Conservation (phyloP, 148 eudicot genomes). For the Fagopyrum homotropicum region DNA sequence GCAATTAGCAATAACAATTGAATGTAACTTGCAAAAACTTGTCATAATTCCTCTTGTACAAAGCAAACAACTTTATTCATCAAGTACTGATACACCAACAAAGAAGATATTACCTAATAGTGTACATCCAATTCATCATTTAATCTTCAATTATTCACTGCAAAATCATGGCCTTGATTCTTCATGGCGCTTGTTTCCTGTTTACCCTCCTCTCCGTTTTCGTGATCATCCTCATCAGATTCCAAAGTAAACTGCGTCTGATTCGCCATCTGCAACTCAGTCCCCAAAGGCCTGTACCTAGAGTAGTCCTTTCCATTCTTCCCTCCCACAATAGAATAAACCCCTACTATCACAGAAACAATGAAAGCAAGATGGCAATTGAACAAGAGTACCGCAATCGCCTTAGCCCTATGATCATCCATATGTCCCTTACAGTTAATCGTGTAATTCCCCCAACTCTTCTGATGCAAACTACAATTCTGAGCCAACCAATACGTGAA, state of each 20-base stretch:
- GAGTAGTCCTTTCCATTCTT: slow-evolving; percentile 20
- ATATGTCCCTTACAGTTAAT: slow-evolving; percentile 55
- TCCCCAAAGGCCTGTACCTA: slow-evolving; percentile 51
- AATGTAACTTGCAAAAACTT: neutral
- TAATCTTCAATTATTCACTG: neutral
- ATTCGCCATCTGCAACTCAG: slow-evolving; percentile 24
- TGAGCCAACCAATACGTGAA: slow-evolving; percentile 40
- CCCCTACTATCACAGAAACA: slow-evolving; percentile 37
- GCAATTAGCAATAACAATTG: neutral
- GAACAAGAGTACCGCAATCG: slow-evolving; percentile 61
- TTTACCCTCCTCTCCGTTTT: neutral
- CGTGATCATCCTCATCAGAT: slow-evolving; percentile 29
- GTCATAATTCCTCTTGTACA: neutral
- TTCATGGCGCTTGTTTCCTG: neutral
- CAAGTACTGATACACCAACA: neutral
- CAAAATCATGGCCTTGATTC: neutral
- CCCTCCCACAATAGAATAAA: slow-evolving; percentile 31
- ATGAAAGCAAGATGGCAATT: slow-evolving; percentile 70
- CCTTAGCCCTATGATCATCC: slow-evolving; percentile 62
- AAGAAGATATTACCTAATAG: neutral
- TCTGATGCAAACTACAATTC: slow-evolving; percentile 44
- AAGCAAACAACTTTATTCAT: neutral
- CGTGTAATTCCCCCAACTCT: slow-evolving; percentile 68
- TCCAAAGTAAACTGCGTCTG: slow-evolving; percentile 50
- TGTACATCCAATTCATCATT: neutral